Percentiles rank a stretch among this genome's conserved stretches.
Conservation (phyloP, 345 rosid genomes). For the Gossypium sturtianum region DNA sequence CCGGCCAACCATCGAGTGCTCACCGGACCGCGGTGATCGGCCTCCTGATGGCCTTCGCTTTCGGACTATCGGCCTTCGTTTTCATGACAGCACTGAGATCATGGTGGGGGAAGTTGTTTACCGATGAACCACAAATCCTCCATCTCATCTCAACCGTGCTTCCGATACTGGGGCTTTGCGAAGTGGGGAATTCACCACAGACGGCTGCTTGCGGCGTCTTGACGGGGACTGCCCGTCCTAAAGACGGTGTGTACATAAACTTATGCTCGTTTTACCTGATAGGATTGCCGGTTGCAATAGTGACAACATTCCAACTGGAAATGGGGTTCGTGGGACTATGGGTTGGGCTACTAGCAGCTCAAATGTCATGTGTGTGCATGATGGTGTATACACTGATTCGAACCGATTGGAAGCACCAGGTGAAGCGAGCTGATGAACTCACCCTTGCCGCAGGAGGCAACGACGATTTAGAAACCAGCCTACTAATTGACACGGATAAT, state of each 20-base stretch:
- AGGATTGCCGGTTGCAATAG: constrained; percentile 69
- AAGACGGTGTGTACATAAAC: constrained; percentile 72
- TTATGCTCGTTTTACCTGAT: constrained; percentile 64
- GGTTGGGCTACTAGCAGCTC: constrained; percentile 69
- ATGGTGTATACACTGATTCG: constrained; percentile 56
- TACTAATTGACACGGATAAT: constrained; percentile 21
- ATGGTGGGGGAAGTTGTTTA: constrained; percentile 73
- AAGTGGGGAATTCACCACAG: constrained; percentile 76
- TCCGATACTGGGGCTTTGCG: constrained; percentile 70
- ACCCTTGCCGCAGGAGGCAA: constrained; percentile 38
- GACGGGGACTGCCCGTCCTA: constrained; percentile 81
- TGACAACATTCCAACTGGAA: constrained; percentile 45
- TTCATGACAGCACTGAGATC: constrained; percentile 42
- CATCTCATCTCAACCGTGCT: constrained; percentile 53
- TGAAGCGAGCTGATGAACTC: constrained; percentile 69
- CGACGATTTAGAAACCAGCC: constrained; percentile 39
- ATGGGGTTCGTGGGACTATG: constrained; percentile 67
- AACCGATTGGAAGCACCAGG: constrained; percentile 83
- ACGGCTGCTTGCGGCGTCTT: constrained; percentile 83
- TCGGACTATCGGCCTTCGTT: constrained; percentile 48
- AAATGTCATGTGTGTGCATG: constrained; percentile 55
- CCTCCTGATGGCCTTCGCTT: constrained; percentile 49
- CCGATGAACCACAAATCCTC: constrained; percentile 58
- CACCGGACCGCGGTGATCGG: constrained; percentile 57
- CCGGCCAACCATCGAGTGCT: constrained; percentile 60